Percentiles rank a stretch among this genome's conserved stretches.
phyloP scores from a whole-genome alignment of 73 alveolate species.

The Loxodes magnus region DNA sequence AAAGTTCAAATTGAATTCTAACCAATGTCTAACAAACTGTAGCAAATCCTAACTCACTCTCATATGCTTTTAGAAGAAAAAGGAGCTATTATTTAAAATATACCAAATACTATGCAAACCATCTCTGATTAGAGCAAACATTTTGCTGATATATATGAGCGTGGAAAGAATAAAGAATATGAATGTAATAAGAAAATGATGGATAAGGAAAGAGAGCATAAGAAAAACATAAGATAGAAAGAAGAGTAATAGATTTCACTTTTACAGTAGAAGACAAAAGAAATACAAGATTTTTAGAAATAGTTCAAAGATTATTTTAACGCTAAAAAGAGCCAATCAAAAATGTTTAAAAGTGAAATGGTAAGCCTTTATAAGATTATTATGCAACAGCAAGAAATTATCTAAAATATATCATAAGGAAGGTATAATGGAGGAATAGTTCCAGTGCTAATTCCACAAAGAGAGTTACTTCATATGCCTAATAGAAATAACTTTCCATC shows the following conservation, averaged over 20 bases:
- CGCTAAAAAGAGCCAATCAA: constrained; percentile 18
- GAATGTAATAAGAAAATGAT: constrained; percentile 14
- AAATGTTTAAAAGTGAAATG: constrained; percentile 9
- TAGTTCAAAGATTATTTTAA: constrained; percentile 18
- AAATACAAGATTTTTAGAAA: constrained; percentile 6
- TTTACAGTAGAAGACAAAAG: constrained; percentile 9
- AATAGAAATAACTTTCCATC: no score
- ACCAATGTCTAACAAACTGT: constrained; percentile 15
- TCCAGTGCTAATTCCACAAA: neutral
- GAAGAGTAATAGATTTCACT: neutral
- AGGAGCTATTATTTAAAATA: constrained; percentile 11
- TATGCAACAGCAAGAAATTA: neutral
- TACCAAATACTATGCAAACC: constrained; percentile 12
- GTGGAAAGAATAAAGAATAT: constrained; percentile 21
- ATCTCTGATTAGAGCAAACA: neutral
- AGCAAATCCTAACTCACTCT: constrained; percentile 15
- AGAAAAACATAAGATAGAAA: constrained; percentile 6
- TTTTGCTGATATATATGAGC: constrained; percentile 18
- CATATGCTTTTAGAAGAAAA: constrained; percentile 20
- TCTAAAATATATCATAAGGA: constrained; percentile 13
- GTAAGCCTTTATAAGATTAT: constrained; percentile 2
- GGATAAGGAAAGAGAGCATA: constrained; percentile 17
- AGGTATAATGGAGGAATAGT: constrained; percentile 1
- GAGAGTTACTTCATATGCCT: no score
- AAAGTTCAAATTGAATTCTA: constrained; percentile 4